Base-by-base conservation (phyloP, 169 alveolate species). In the Plasmodium reichenowi region DNA sequence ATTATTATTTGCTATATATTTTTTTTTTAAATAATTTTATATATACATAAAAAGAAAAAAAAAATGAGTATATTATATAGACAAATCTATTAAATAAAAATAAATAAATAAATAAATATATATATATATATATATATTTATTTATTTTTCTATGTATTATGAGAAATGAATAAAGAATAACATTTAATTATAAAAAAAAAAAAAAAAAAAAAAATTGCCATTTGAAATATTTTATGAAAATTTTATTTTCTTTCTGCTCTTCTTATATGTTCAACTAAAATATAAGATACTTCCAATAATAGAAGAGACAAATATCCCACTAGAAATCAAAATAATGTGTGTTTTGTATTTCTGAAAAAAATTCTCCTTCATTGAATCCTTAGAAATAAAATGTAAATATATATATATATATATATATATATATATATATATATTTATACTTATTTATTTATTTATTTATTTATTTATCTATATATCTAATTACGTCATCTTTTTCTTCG, bases 281-380 rank as follows among this genome's bases (percentile, higher is more conserved):
- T 70, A 70, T 48, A 70, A 70, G 52, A 70, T 70, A 22, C 78
- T 70, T 70, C 78, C 78, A 50, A 50, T 48, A 17, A 70, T 47
- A 50, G 78, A 70, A 48, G 52, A 38, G 9, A 22, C 62, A 15
- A 50, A 10, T 10, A 13, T 20, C 13, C 48, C 32, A 45, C n/a
- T 52, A 48, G 63, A 70, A 12, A 70, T 6, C 13, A 64, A 32
- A 48, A 70, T 48, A 20, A 70, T 70, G 9, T 32, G 66, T 9
- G 63, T 70, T 70, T 70, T 70, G 26, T 70, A 17, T 13, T 70
- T 70, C 9, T 70, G 32, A 50, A 48, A 70, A 70, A 70, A 70
- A 1, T 64, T 64, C 20, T 17, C 45, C 12, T 70, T 26, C n/a
- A 10, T 13, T 2, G 20, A 1, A 20, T 22, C 45, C 78, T 70